A percentile compares a stretch with the other conserved stretches of the same genome.
These are phyloP conservation scores for Vitis riparia DNA, from an alignment of 164 flowering plant genomes.

Conservation along the genomic window DNA sequence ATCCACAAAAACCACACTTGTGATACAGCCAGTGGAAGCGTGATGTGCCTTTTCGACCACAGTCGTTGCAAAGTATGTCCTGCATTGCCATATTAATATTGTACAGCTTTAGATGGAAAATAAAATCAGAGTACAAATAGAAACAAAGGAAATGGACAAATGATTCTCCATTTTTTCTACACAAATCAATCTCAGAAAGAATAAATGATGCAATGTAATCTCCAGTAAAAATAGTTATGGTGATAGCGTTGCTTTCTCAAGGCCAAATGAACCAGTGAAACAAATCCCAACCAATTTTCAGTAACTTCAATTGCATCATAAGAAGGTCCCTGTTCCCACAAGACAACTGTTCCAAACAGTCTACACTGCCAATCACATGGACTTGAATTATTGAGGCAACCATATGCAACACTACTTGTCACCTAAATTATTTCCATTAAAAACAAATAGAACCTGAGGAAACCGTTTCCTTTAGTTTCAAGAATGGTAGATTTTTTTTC, in stretches of 20 bases:
- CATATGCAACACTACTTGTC: not conserved
- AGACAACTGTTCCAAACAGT: not conserved
- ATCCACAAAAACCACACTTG: conserved; percentile 83
- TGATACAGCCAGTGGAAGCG: conserved; percentile 95
- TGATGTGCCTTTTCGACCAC: conserved; percentile 65
- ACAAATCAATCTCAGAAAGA: too few species aligned
- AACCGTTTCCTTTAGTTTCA: not conserved
- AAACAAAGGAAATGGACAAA: too few species aligned
- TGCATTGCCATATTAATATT: conserved; percentile 26
- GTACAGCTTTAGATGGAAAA: not conserved
- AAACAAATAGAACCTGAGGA: not conserved
- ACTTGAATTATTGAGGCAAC: not conserved
- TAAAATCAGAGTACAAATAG: not conserved
- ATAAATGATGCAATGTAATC: too few species aligned
- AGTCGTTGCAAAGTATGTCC: conserved; percentile 94
- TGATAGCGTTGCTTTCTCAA: too few species aligned
- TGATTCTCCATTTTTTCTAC: too few species aligned
- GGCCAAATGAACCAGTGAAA: too few species aligned
- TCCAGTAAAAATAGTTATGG: too few species aligned
- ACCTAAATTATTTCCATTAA: not conserved
- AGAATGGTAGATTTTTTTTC: not conserved
- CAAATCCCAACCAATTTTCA: too few species aligned
- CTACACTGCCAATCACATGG: not conserved
- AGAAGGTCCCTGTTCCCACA: too few species aligned
- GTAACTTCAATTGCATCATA: too few species aligned